Evolutionary conservation across 441 rosid genomes (phyloP).

Genomic region (Populus hybrid): DNA sequence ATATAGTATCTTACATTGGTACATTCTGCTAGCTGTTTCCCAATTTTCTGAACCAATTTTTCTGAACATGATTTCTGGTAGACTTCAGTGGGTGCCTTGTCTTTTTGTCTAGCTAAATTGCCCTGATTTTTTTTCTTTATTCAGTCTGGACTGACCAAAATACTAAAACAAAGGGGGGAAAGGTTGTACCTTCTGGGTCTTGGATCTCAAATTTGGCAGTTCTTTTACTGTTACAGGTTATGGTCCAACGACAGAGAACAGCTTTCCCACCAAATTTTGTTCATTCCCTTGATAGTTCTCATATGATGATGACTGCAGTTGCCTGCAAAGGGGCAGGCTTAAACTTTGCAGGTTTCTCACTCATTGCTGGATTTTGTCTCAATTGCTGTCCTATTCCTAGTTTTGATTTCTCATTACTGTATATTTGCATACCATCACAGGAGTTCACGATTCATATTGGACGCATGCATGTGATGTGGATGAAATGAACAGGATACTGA

Average conservation of each 20-base stretch:
- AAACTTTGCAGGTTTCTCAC: slow-evolving; percentile 74
- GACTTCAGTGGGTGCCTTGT: neutral
- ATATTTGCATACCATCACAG: slow-evolving; percentile 36
- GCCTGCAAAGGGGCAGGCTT: slow-evolving; percentile 88
- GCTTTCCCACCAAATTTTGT: slow-evolving; percentile 99
- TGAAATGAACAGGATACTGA: slow-evolving; percentile 69
- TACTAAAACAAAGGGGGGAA: neutral
- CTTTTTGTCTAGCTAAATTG: neutral
- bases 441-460: slow-evolving; percentile 99
- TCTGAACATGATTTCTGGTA: neutral
- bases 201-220: slow-evolving; percentile 4
- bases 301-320: slow-evolving; percentile 99
- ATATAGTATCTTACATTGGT: neutral
- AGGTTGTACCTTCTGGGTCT: neutral
- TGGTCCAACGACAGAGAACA: slow-evolving; percentile 80
- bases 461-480: slow-evolving; percentile 97
- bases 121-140: neutral
- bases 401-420: slow-evolving; percentile 23
- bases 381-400: slow-evolving; percentile 9
- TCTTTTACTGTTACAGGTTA: slow-evolving; percentile 44
- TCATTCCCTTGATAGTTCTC: slow-evolving; percentile 97
- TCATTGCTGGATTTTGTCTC: neutral
- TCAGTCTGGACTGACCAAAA: neutral
- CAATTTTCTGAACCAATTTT: neutral
- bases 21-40: neutral